A percentile compares a stretch with the other conserved stretches of the same genome.
Evolutionary conservation across 305 asterid genomes (phyloP).

Genomic region (Fraxinus paxiana): DNA sequence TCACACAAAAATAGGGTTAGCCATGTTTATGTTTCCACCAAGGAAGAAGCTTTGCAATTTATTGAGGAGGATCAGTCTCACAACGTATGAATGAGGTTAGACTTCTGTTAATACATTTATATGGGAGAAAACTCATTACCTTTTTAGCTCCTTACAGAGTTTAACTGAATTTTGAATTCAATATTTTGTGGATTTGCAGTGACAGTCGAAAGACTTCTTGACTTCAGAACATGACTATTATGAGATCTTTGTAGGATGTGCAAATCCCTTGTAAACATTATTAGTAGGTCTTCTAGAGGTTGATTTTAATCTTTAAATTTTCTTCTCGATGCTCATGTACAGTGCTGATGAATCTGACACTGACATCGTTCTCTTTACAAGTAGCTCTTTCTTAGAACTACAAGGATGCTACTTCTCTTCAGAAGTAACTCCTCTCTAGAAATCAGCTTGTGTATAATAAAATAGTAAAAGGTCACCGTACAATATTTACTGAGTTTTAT

Average conservation of each 20-base stretch:
- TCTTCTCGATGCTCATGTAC: slow-evolving; percentile 18
- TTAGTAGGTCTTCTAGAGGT: background rate
- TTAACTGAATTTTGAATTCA: background rate
- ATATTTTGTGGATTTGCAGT: slow-evolving; percentile 27
- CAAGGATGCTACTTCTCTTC: background rate
- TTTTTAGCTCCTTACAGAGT: background rate
- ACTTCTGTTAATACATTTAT: background rate
- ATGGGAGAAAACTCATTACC: background rate
- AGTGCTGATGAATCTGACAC: slow-evolving; percentile 5
- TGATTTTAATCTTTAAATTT: slow-evolving; percentile 2
- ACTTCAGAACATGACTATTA: background rate
- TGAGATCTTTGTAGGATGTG: slow-evolving; percentile 1
- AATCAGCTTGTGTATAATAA: background rate
- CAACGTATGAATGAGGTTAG: slow-evolving; percentile 60
- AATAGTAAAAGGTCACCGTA: background rate
- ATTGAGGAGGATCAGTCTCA: slow-evolving; percentile 89
- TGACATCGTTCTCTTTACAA: background rate
- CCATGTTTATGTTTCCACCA: slow-evolving; percentile 61
- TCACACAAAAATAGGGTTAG: slow-evolving; percentile 89
- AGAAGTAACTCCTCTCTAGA: background rate
- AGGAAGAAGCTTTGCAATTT: slow-evolving; percentile 77
- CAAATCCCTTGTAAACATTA: slow-evolving; percentile 4
- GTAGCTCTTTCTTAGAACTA: background rate
- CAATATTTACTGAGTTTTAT: background rate
- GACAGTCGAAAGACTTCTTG: slow-evolving; percentile 11